Evolutionary conservation across 441 rosid genomes (phyloP), one percentile per base, ranked within the genome.

Genomic region (Bruguiera hainesii): DNA sequence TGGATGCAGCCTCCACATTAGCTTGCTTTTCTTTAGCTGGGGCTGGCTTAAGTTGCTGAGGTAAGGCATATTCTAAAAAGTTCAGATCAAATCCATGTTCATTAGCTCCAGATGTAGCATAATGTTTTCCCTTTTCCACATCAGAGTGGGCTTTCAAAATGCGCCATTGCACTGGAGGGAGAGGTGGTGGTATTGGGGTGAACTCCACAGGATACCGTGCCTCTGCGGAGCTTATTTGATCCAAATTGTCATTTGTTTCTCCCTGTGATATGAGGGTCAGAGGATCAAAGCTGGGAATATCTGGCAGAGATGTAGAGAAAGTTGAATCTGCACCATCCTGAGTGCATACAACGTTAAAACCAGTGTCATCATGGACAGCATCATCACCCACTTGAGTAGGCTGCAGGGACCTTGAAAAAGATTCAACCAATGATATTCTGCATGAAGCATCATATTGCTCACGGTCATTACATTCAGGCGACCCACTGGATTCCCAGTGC

Each of bases 141-240:
- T 72, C 78, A 46, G 81, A 66, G 67, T 65, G 48, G 48, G 82
- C 53, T 69, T 85, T 82, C n/a, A 85, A 66, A 77, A 69, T 73
- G 77, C 79, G 61, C 96, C 97, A 87, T 71, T 91, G 87, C 23
- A 67, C 69, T 42, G 96, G 95, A 65, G 96, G 97, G 58, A 84
- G 87, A 25, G 96, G 91, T 6, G 97, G 97, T 59, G 95, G 87
- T 25, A 75, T 66, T 29, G 90, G 87, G 42, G 70, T 73, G 61
- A 78, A 65, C 61, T 83, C 86, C 26, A 25, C 57, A 60, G 71
- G 66, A 65, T 55, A 72, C 49, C 81, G 83, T 65, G 70, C 68
- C 60, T 84, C 76, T n/a, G 71, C 61, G 53, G 59, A 58, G 74
- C 71, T 71, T 25, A 51, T 70, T 51, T 59, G 66, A 70, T 64